Conservation (phyloP, 2,329 filamentous ascomycete genomes). For the Setomelanomma holmii region DNA sequence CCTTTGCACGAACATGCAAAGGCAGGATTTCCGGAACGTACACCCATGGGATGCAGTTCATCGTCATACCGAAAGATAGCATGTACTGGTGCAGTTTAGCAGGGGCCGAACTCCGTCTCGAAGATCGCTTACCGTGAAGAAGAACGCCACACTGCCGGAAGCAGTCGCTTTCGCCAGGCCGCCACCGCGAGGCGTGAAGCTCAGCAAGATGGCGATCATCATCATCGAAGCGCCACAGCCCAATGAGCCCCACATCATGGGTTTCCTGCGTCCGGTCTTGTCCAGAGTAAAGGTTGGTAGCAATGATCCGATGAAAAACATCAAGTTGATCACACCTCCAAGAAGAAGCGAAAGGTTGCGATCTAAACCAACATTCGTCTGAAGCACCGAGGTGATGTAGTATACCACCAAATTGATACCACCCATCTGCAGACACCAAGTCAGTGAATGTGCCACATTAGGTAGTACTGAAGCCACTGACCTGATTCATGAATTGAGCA, state of each 20-base stretch:
- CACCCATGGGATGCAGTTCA: conserved; percentile 55
- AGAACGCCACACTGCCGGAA: conserved; percentile 58
- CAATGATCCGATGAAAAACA: conserved; percentile 39
- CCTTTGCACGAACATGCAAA: conserved; percentile 58
- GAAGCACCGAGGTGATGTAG: conserved; percentile 54
- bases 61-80: conserved; percentile 33
- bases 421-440: conserved; percentile 30
- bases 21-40: conserved; percentile 60
- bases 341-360: conserved; percentile 56
- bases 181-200: conserved; percentile 46
- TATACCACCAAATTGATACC: conserved; percentile 53
- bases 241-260: conserved; percentile 44
- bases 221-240: conserved; percentile 40
- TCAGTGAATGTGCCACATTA: neutral
- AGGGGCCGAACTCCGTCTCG: neutral
- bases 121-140: conserved; percentile 50
- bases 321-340: conserved; percentile 51
- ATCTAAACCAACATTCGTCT: conserved; percentile 55
- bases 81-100: conserved; percentile 23
- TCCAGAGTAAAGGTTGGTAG: conserved; percentile 52
- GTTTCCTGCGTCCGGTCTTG: conserved; percentile 36
- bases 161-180: conserved; percentile 51
- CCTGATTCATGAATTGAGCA: conserved; percentile 50
- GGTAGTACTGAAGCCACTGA: neutral
- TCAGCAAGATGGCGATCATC: conserved; percentile 40